phyloP scores from a whole-genome alignment of 164 flowering plant genomes.

The Protea cynaroides region DNA sequence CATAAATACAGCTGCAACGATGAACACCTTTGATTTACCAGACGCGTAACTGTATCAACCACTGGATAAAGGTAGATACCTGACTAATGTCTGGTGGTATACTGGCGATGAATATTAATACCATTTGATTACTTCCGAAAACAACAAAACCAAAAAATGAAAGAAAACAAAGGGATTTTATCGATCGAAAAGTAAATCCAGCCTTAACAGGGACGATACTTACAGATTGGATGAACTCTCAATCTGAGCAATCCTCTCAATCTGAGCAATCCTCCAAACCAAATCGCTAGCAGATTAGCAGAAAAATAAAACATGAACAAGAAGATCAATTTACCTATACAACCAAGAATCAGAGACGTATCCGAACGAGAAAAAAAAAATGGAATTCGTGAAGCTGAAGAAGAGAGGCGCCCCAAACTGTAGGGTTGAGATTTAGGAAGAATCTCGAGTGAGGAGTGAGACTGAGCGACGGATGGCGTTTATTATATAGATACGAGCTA shows the following conservation, averaged over 20 bases:
- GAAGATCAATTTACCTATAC: too few relatives aligned
- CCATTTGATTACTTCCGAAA: not conserved
- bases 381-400: not conserved
- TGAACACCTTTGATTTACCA: slow-evolving; percentile 1
- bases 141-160: not conserved
- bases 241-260: too few relatives aligned
- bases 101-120: not conserved
- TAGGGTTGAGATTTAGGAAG: too few relatives aligned
- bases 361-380: slow-evolving; percentile 15
- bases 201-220: not conserved
- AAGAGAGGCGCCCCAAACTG: too few relatives aligned
- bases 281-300: not conserved
- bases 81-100: slow-evolving; percentile 4
- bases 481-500: too few relatives aligned
- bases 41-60: slow-evolving; percentile 3
- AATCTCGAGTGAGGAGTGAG: too few relatives aligned
- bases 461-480: too few relatives aligned
- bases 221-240: too few relatives aligned
- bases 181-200: too few relatives aligned
- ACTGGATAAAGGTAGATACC: not conserved
- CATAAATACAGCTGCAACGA: slow-evolving; percentile 3
- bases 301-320: not conserved
- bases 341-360: not conserved
- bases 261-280: slow-evolving; percentile 3
- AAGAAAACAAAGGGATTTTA: not conserved